Conservation (phyloP, 768 basidiomycete species). For the Collybiopsis luxurians region DNA sequence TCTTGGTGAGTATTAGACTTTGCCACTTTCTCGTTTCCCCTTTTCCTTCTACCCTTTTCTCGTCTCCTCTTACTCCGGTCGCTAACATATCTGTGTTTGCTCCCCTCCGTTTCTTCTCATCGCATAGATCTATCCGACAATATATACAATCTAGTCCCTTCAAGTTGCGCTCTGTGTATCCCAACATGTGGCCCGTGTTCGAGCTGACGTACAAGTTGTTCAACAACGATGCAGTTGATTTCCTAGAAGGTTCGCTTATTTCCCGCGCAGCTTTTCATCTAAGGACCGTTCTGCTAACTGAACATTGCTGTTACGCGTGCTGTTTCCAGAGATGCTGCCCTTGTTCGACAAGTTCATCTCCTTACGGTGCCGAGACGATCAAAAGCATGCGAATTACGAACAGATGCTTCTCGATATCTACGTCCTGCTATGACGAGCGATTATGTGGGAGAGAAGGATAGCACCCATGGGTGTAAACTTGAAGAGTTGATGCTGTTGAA, state of each 20-base stretch:
- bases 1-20: conserved; percentile 50
- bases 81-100: no score
- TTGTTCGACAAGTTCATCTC: conserved; percentile 87
- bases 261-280: not conserved
- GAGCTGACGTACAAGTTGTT: conserved; percentile 81
- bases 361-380: conserved; percentile 76
- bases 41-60: no score
- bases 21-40: no score
- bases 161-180: conserved; percentile 71
- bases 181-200: conserved; percentile 85
- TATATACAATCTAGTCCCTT: conserved; percentile 83
- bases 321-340: conserved; percentile 73
- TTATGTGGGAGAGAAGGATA: conserved; percentile 80
- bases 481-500: conserved; percentile 82
- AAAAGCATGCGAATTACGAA: conserved; percentile 72
- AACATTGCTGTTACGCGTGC: not conserved
- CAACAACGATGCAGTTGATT: conserved; percentile 82
- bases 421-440: conserved; percentile 61
- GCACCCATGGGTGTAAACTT: conserved; percentile 81
- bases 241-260: conserved; percentile 71
- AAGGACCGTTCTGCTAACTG: not conserved
- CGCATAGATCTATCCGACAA: conserved; percentile 78
- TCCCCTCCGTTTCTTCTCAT: not conserved
- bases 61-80: no score
- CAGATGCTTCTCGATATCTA: conserved; percentile 85